Evolutionary conservation across 2,329 filamentous ascomycete species (phyloP), one percentile per base, ranked within the genome.

Genomic region (Diaporthe sp.): DNA sequence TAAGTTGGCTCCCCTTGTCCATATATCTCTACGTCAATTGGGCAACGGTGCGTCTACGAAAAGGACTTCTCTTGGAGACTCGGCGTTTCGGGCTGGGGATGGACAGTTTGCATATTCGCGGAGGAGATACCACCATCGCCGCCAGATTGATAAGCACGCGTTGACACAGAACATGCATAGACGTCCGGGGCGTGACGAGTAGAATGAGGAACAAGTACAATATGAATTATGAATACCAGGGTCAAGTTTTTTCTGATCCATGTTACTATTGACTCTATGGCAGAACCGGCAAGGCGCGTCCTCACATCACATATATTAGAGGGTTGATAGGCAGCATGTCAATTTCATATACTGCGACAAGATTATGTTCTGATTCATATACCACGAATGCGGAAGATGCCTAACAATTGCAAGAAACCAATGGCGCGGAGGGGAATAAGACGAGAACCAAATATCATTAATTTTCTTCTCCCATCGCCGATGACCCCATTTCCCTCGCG

Each of bases 61-160:
- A 37, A 22, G 39, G 42, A 19, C 1, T 15, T 34, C 9, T 25
- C 28, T 42, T 34, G 72, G 37, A 68, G 39, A 57, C 37, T 46
- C 28, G 72, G 72, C 65, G 65, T 70, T 70, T 42, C 13, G 46
- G 65, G 49, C 34, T 42, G 22, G 65, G 65, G 65, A 42, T 55
- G 46, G 17, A 46, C 28, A 31, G 65, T 39, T 31, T 70, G 49
- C 65, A 70, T 70, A 42, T 70, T 70, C 65, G 34, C n/a, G 49
- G 65, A 70, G 65, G 65, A 70, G 49, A 70, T 70, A 70, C 65
- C 65, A 70, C 49, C 65, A 34, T 65, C 61, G 42, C 61, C 42
- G 42, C 61, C 61, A 70, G 46, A 70, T 70, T 70, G 65, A 70
- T 53, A 22, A 70, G 46, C 34, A 28, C 46, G 31, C 34, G 49